Conservation (phyloP, 371 early-diverging fungal genomes). For the Mucor indicus region DNA sequence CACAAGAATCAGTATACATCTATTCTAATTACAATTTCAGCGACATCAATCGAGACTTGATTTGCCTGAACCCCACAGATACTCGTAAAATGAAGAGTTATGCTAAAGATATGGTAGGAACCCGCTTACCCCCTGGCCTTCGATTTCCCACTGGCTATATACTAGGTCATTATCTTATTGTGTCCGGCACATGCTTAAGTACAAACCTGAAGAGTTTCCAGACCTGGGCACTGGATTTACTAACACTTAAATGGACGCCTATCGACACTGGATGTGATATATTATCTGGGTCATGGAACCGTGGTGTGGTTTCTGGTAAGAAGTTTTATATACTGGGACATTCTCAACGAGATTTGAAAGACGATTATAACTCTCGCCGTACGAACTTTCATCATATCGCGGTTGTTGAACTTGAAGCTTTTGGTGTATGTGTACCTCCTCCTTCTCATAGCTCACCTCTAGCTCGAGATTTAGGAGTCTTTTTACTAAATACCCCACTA, state of each 20-base stretch:
- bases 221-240: slow-evolving; percentile 72
- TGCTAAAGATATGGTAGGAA: slow-evolving; percentile 61
- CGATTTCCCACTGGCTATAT: slow-evolving; percentile 72
- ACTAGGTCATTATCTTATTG: slow-evolving; percentile 66
- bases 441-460: slow-evolving; percentile 54
- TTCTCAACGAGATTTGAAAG: slow-evolving; percentile 57
- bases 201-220: slow-evolving; percentile 66
- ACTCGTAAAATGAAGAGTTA: slow-evolving; percentile 42
- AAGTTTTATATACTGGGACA: slow-evolving; percentile 69
- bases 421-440: slow-evolving; percentile 56
- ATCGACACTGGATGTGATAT: slow-evolving; percentile 68
- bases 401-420: slow-evolving; percentile 69
- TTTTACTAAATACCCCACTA: slow-evolving; percentile 46
- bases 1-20: slow-evolving; percentile 39
- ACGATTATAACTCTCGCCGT: slow-evolving; percentile 77
- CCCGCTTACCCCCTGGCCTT: slow-evolving; percentile 69
- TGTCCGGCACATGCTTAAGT: slow-evolving; percentile 74
- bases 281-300: slow-evolving; percentile 75
- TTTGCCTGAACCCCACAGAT: slow-evolving; percentile 30
- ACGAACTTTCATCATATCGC: slow-evolving; percentile 76
- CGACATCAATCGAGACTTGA: slow-evolving; percentile 69
- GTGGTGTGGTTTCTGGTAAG: slow-evolving; percentile 61
- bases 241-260: slow-evolving; percentile 64
- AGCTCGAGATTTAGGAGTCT: slow-evolving; percentile 45
- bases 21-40: slow-evolving; percentile 84